These are phyloP conservation scores for Gossypium stocksii DNA, from an alignment of 345 rosid species.

Conservation along the genomic window DNA sequence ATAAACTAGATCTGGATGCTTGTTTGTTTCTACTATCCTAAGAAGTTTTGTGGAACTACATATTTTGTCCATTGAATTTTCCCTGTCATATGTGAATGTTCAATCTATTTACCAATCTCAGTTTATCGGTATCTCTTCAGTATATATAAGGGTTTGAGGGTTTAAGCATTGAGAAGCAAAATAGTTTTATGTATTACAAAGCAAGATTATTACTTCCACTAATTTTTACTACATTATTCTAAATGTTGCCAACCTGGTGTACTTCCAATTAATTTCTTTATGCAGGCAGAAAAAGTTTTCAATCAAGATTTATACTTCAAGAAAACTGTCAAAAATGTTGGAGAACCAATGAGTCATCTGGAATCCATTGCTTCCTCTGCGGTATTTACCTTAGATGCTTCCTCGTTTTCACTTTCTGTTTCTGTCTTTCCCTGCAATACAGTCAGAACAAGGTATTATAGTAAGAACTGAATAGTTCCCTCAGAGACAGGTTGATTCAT, in stretches of 20 bases:
- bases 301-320: slow-evolving; percentile 89
- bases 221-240: neutral
- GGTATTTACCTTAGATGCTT: slow-evolving; percentile 36
- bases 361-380: slow-evolving; percentile 98
- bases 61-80: neutral
- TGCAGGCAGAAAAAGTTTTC: slow-evolving; percentile 95
- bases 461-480: neutral
- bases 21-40: neutral
- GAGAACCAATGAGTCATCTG: slow-evolving; percentile 93
- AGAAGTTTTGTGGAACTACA: neutral
- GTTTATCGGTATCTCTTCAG: neutral
- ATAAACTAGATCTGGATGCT: neutral
- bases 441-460: neutral
- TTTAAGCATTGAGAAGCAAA: neutral
- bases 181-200: neutral
- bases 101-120: neutral
- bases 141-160: neutral
- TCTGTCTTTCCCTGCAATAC: neutral
- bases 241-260: neutral
- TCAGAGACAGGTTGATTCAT: neutral
- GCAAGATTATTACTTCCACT: neutral
- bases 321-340: slow-evolving; percentile 82
- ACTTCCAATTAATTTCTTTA: slow-evolving; percentile 10
- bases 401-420: neutral
- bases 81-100: neutral